Evolutionary conservation across 805 yeast genomes (phyloP).

Genomic region (Wickerhamiella slavikovae): DNA sequence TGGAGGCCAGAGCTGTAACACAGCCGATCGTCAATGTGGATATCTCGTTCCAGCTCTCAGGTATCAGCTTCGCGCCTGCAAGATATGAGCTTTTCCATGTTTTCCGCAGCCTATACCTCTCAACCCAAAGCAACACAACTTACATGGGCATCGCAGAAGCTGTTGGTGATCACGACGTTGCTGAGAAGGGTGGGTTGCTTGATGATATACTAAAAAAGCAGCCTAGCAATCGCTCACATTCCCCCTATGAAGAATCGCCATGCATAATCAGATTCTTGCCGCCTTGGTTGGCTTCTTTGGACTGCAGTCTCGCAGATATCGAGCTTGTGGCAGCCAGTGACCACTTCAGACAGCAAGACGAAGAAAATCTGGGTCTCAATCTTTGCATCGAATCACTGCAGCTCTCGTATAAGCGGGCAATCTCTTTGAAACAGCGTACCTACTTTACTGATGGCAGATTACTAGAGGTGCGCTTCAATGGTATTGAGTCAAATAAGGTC

Average conservation of each 20-base stretch:
- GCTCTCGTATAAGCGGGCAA: conserved; percentile 5
- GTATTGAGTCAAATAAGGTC: background rate
- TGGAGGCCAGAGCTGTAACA: conserved; percentile 12
- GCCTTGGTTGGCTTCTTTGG: conserved; percentile 6
- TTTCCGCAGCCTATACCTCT: conserved; percentile 9
- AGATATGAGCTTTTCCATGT: conserved; percentile 17
- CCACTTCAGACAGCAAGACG: conserved; percentile 9
- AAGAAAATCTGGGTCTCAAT: conserved; percentile 9
- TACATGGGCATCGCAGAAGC: too few species aligned
- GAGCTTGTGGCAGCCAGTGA: conserved; percentile 10
- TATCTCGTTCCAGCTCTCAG: conserved; percentile 10
- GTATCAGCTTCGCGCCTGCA: conserved; percentile 13
- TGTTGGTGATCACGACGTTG: too few species aligned
- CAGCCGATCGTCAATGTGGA: conserved; percentile 14
- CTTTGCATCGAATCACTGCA: conserved; percentile 3
- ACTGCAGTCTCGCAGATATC: conserved; percentile 3
- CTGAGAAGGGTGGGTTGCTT: background rate
- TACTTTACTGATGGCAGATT: conserved; percentile 9
- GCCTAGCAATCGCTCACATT: background rate
- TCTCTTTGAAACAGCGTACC: background rate
- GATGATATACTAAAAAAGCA: background rate
- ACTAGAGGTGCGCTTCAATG: conserved; percentile 3
- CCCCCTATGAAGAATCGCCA: background rate
- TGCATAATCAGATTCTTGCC: conserved; percentile 9
- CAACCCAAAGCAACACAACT: too few species aligned